phyloP scores from a whole-genome alignment of 768 basidiomycete species.

The Suillus subalutaceus region DNA sequence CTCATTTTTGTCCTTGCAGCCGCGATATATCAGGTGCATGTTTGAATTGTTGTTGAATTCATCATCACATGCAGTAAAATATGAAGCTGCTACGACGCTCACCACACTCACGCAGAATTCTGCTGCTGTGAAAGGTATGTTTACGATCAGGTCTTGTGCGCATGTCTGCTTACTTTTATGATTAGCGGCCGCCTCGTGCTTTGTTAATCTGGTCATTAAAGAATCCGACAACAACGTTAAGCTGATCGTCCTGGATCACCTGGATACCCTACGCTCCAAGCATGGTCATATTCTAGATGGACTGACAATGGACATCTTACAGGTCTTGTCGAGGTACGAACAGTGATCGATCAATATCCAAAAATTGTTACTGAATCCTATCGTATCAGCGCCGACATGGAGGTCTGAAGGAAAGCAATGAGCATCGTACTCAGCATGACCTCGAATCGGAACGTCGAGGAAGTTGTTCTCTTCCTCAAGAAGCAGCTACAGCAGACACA shows the following conservation, averaged over 20 bases:
- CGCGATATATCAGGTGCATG: constrained; percentile 93
- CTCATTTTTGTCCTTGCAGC: constrained; percentile 42
- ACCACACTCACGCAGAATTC: constrained; percentile 95
- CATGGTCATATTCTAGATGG: constrained; percentile 90
- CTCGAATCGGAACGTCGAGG: constrained; percentile 92
- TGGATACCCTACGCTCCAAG: constrained; percentile 78
- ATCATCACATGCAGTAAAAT: constrained; percentile 91
- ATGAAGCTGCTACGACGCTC: constrained; percentile 94
- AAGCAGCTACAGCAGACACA: constrained; percentile 96
- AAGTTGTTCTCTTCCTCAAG: constrained; percentile 94
- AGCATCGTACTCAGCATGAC: constrained; percentile 91
- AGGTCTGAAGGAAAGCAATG: constrained; percentile 92
- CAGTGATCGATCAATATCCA: not conserved
- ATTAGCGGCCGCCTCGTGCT: constrained; percentile 83
- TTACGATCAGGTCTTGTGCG: not conserved
- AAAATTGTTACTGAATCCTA: constrained; percentile 7
- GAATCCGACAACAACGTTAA: constrained; percentile 99
- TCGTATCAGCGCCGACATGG: constrained; percentile 82
- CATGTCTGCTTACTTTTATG: constrained; percentile 9
- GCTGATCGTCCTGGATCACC: constrained; percentile 91
- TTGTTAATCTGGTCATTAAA: constrained; percentile 88
- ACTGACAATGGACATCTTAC: constrained; percentile 94
- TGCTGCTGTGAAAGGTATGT: constrained; percentile 89
- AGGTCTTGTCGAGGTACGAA: constrained; percentile 77
- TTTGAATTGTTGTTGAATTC: constrained; percentile 83